Base-by-base conservation (phyloP, 495 filamentous ascomycete genomes). In the Stereocaulon alpinum region DNA sequence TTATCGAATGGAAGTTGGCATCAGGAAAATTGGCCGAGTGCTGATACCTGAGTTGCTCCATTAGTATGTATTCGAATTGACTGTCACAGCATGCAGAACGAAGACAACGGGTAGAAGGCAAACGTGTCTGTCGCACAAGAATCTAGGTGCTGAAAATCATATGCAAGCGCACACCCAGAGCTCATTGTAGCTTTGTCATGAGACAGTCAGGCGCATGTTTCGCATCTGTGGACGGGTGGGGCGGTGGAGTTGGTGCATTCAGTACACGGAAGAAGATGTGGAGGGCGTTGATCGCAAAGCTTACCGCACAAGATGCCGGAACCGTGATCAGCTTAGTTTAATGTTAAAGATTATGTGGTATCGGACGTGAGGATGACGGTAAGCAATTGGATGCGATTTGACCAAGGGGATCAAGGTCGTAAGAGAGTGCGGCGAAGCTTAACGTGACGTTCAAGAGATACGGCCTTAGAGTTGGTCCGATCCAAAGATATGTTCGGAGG, bases 11-110 rank as follows among this genome's bases (percentile, higher is more conserved):
- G 5, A 45, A n/a, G 32, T 24, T 53, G 20, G 59, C 59, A 49
- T 64, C 47, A 24, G 47, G 24, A 44, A 47, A 41, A 29, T 49
- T 24, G 40, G 47, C 47, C 20, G 58, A 47, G 12, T 40, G 54
- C 41, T 54, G 58, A 40, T 53, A 61, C n/a, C 62, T 64, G 54
- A 41, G 3, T 51, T 42, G 32, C 22, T 44, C 41, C 62, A 64
- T 64, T 14, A 64, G 62, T 55, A 52, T 30, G 18, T 14, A 15
- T 50, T 61, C 37, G 9, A 18, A 20, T 24, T 14, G 40, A 37
- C 11, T 37, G 5, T 60, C 18, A 18, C 18, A 10, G n/a, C 7
- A 18, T 40, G 12, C 5, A 47, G n/a, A 40, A 40, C 20, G 29
- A 20, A 40, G 12, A 40, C 15, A 40, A 34, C 15, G 18, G 30